phyloP scores from a whole-genome alignment of 1,284 basidiomycete genomes.

The Lentinus polychrous region DNA sequence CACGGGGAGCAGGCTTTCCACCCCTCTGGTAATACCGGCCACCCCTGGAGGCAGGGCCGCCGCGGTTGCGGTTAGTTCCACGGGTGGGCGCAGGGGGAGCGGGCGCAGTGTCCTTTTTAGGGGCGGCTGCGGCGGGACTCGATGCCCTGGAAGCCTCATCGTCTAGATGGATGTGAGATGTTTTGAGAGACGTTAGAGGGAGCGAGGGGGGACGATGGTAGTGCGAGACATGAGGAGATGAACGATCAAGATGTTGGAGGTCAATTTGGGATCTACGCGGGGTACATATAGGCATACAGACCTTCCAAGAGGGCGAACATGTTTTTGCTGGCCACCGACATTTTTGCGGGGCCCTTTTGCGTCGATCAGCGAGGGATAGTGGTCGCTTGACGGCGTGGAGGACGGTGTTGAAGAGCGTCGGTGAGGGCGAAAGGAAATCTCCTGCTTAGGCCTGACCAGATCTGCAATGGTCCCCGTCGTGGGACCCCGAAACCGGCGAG shows the following conservation, averaged over 20 bases:
- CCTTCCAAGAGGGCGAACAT: slow-evolving; percentile 75
- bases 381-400: slow-evolving; percentile 18
- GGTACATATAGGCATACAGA: slow-evolving; percentile 27
- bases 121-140: slow-evolving; percentile 18
- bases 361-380: slow-evolving; percentile 33
- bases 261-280: slow-evolving; percentile 10
- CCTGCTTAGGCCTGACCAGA: slow-evolving; percentile 3
- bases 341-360: slow-evolving; percentile 60
- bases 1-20: slow-evolving; percentile 33
- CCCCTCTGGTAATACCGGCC: slow-evolving; percentile 73
- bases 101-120: slow-evolving; percentile 2
- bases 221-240: not conserved
- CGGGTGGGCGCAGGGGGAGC: slow-evolving; percentile 19
- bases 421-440: slow-evolving; percentile 12
- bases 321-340: slow-evolving; percentile 85
- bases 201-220: not conserved
- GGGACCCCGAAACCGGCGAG: slow-evolving; percentile 21
- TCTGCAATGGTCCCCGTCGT: slow-evolving; percentile 7
- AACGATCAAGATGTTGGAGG: slow-evolving; percentile 5
- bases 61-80: slow-evolving; percentile 31
- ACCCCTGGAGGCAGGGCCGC: slow-evolving; percentile 62
- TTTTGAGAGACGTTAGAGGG: not conserved
- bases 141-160: slow-evolving; percentile 36
- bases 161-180: slow-evolving; percentile 11
- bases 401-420: slow-evolving; percentile 17